Base-by-base conservation (phyloP, 2,329 filamentous ascomycete species). In the Pleoardoris graminearum region DNA sequence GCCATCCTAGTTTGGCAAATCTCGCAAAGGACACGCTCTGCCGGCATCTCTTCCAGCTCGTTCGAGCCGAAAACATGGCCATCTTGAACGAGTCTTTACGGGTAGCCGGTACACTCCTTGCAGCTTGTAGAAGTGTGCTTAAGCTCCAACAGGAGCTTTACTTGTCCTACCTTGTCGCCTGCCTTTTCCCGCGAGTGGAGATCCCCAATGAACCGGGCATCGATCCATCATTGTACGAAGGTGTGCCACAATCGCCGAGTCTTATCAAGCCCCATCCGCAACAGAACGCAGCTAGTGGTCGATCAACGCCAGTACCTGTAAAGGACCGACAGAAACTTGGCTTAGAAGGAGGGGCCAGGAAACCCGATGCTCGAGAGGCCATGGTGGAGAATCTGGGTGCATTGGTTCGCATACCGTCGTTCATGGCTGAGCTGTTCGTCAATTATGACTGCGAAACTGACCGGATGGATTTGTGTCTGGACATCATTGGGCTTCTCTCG, bases 401-500 rank as follows among this genome's bases (percentile, higher is more conserved):
- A 49, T 79, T 99, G 54, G 90, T 91, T 32, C 84, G 95, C 36
- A 96, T 99, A 79, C 91, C 94, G 0, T 92, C 87, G 36, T 99
- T 95, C 69, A 91, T 97, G 85, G 86, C 89, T 10, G 95, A 99
- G 72, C 81, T 99, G 7, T 99, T 97, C 70, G 86, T 97, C 74
- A 99, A 99, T 73, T 99, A 97, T 69, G 94, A 99, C 73, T 99
- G 93, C 67, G 92, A 97, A 67, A 86, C 91, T 47, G 90, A 99
- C 68, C 85, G 92, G 44, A 87, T 87, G 46, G 94, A 99, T 75
- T 77, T 99, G 4, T 99, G 94, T 67, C 90, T 96, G 76, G 95
- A 99, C 68, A 89, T 97, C 83, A 85, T 99, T 54, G 93, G 94
- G 0, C 81, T 99, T 29, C 79, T 99, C 14, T 93, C 94, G 17